phyloP scores from a whole-genome alignment of 140 eudicot species.

The Anethum foeniculum region DNA sequence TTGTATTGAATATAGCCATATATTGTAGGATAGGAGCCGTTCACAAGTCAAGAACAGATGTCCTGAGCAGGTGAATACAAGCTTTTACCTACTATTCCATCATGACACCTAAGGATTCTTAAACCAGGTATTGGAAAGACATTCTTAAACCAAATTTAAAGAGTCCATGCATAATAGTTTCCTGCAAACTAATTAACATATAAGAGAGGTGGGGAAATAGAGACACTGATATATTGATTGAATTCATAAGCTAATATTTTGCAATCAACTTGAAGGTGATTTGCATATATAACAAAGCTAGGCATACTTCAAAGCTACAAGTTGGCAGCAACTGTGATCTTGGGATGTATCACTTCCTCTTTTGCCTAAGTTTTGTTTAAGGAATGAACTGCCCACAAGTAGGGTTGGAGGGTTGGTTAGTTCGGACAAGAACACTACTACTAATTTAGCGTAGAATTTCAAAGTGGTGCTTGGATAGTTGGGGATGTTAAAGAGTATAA shows the following conservation, averaged over 20 bases:
- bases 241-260: neutral
- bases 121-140: neutral
- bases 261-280: neutral
- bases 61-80: neutral
- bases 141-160: neutral
- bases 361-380: neutral
- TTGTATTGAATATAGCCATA: neutral
- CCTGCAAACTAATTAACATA: neutral
- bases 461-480: neutral
- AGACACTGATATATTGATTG: neutral
- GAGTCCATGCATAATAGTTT: neutral
- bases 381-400: neutral
- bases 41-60: neutral
- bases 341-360: neutral
- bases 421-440: neutral
- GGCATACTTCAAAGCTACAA: neutral
- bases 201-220: neutral
- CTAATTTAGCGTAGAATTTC: neutral
- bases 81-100: neutral
- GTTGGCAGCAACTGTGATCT: neutral
- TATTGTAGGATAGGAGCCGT: neutral
- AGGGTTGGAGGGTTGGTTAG: neutral
- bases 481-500: neutral
- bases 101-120: neutral
- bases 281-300: neutral